Base-by-base conservation (phyloP, 208 protist species). In the Jaenimonas drosophilae region DNA sequence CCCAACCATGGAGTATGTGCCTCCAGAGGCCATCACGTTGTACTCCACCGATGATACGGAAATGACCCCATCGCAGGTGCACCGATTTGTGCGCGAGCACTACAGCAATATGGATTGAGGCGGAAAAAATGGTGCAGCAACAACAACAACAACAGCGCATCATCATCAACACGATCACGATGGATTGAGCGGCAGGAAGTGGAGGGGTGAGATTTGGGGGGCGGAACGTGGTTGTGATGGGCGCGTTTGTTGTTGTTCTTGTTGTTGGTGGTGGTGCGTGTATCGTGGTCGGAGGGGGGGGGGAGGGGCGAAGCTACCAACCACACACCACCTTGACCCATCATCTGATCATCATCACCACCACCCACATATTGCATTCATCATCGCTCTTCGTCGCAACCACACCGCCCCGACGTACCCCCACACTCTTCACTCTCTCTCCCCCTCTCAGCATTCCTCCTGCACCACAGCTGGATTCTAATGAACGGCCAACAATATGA, bases 1-100 rank as follows among this genome's bases (percentile, higher is more conserved):
- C 42, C 94, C 96, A 4, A 65, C 83, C 23, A 98, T 86, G 46
- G 97, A 99, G 78, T 99, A 99, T 66, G 85, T 99, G 16, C 94
- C 96, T 21, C 96, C 97, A 1, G 95, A 98, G 54, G 72, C 98
- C 3, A 76, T 99, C 38, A 90, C 88, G 4, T 74, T 99, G 2
- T 98, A 96, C 59, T 73, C 97, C 27, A 98, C 95, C 0, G 98
- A 99, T 63, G 71, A 93, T 17, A 70, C 44, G 38, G 94, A 94
- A 32, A 83, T 97, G 57, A 79, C 83, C 39, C 94, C 97, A 3
- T 95, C 89, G 11, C 98, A 98, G 66, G 94, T 98, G 43, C 98
- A 98, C 62, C 76, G 95, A 24, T 67, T 99, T 37, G 76, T 99
- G 4, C 59, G 90, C 2, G 96, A 97, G 34, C 96, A 96, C 55